phyloP scores from a whole-genome alignment of 306 rosid species.

The Malus sylvestris region DNA sequence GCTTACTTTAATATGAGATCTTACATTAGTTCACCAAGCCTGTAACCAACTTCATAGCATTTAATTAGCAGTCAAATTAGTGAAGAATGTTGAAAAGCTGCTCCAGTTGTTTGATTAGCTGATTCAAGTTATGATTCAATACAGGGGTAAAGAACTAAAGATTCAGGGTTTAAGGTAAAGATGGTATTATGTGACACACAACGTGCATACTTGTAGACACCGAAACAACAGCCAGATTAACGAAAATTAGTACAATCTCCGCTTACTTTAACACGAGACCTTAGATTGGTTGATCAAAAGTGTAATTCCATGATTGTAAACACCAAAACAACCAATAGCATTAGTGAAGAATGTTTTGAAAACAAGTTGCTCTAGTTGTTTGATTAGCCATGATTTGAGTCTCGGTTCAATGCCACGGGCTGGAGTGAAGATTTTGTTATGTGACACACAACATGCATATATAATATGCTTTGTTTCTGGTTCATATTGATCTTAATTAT shows the following conservation, averaged over 20 bases:
- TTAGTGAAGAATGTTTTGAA: background rate
- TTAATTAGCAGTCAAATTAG: background rate
- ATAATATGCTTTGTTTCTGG: slow-evolving; percentile 8
- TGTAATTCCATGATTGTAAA: background rate
- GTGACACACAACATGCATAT: background rate
- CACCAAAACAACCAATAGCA: background rate
- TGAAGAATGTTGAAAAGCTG: background rate
- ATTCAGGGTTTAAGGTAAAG: background rate
- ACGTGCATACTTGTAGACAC: background rate
- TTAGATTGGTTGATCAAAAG: background rate
- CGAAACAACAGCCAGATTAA: background rate
- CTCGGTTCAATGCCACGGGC: background rate
- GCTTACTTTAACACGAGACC: background rate
- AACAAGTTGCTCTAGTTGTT: background rate
- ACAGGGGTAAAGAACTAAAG: background rate
- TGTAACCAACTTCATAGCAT: background rate
- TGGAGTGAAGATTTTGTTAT: background rate
- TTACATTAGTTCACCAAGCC: background rate
- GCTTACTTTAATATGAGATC: background rate
- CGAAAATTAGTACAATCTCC: background rate
- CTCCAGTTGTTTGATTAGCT: background rate
- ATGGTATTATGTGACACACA: background rate
- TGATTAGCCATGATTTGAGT: background rate
- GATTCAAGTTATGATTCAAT: background rate
- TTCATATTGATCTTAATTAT: background rate